Percentiles rank a stretch among this genome's conserved stretches.
These are phyloP conservation scores for Fusarium subtropicale DNA, from an alignment of 2,329 filamentous ascomycete species.

Conservation along the genomic window DNA sequence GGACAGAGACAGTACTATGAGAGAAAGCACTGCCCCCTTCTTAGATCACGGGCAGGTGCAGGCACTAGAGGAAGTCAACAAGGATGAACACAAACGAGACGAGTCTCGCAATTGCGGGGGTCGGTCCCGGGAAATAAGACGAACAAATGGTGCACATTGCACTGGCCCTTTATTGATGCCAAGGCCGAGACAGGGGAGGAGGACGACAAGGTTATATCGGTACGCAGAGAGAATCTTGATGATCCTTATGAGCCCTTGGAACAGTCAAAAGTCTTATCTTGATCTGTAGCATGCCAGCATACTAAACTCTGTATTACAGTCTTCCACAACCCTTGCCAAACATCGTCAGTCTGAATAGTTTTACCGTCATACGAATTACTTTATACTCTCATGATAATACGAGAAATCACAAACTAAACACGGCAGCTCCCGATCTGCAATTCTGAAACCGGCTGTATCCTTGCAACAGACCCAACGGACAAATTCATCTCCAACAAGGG, in stretches of 20 bases:
- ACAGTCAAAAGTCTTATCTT: background rate
- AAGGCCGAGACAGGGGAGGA: conserved; percentile 36
- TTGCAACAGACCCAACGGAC: conserved; percentile 25
- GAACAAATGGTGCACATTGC: conserved; percentile 27
- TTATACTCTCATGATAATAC: background rate
- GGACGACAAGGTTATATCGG: conserved; percentile 1
- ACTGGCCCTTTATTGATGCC: conserved; percentile 32
- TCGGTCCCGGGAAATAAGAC: conserved; percentile 29
- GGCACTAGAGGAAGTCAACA: background rate
- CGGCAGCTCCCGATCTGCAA: conserved; percentile 29
- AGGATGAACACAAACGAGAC: conserved; percentile 5
- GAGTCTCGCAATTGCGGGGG: conserved; percentile 23
- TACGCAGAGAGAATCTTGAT: conserved; percentile 2
- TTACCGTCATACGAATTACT: background rate
- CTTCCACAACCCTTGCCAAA: background rate
- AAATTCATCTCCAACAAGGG: conserved; percentile 11
- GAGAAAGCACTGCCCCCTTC: conserved; percentile 35
- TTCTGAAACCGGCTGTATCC: conserved; percentile 32
- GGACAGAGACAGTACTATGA: background rate
- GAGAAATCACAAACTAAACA: conserved; percentile 7
- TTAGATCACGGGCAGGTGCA: background rate
- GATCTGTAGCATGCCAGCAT: background rate
- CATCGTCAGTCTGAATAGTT: background rate
- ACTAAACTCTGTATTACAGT: background rate
- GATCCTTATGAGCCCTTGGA: background rate